A percentile compares a stretch with the other conserved stretches of the same genome.
Evolutionary conservation across 2,329 filamentous ascomycete genomes (phyloP).

Genomic region (Aspergillus luchuensis): DNA sequence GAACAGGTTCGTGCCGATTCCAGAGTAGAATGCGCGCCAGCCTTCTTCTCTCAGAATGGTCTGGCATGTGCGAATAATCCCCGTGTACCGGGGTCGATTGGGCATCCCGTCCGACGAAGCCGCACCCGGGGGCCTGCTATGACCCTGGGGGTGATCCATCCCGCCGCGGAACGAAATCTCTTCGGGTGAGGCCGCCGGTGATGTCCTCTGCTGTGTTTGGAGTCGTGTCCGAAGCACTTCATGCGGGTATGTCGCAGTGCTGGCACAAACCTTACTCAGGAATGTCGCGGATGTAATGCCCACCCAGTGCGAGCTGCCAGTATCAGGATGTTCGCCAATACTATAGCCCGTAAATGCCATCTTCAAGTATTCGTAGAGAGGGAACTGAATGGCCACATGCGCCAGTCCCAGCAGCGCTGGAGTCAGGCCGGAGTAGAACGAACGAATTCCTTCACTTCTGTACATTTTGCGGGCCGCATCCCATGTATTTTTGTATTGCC

Average conservation of each 20-base stretch:
- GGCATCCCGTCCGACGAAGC: slow-evolving; percentile 61
- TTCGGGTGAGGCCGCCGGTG: slow-evolving; percentile 48
- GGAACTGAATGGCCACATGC: slow-evolving; percentile 96
- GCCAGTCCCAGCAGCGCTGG: slow-evolving; percentile 89
- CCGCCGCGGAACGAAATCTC: slow-evolving; percentile 53
- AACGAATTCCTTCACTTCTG: slow-evolving; percentile 77
- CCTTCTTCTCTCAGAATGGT: slow-evolving; percentile 89
- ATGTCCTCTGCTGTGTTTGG: slow-evolving; percentile 84
- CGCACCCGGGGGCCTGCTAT: slow-evolving; percentile 44
- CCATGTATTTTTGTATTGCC: slow-evolving; percentile 86
- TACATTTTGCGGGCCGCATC: slow-evolving; percentile 98
- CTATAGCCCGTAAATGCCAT: slow-evolving; percentile 84
- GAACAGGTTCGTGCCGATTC: slow-evolving; percentile 97
- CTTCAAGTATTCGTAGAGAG: slow-evolving; percentile 92
- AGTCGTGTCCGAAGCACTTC: slow-evolving; percentile 92
- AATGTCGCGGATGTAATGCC: slow-evolving; percentile 88
- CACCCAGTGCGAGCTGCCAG: slow-evolving; percentile 70
- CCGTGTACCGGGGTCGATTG: slow-evolving; percentile 65
- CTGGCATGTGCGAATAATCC: slow-evolving; percentile 77
- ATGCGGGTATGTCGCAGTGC: slow-evolving; percentile 93
- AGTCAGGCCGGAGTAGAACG: slow-evolving; percentile 93
- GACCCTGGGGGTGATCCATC: slow-evolving; percentile 45
- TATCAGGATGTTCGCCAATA: slow-evolving; percentile 72
- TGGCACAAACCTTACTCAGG: slow-evolving; percentile 90
- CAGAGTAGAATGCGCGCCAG: slow-evolving; percentile 94